Conservation (phyloP, 192 early-diverging fungal genomes). For the Spinellus fusiger region DNA sequence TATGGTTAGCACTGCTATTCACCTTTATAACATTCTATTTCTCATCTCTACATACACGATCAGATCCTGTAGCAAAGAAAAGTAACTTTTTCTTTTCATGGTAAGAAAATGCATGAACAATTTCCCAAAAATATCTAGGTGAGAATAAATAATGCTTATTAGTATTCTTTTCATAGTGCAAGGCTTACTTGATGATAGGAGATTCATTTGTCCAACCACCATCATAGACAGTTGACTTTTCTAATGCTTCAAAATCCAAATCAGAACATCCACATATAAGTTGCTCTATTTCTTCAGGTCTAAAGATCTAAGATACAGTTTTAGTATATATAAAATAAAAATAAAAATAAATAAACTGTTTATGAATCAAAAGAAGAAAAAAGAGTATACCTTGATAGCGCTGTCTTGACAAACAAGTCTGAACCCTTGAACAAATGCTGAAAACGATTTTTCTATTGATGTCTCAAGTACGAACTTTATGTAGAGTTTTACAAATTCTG, state of each 20-base stretch:
- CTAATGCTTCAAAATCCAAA: conserved; percentile 77
- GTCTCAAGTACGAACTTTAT: conserved; percentile 72
- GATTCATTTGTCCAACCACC: conserved; percentile 67
- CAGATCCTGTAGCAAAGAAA: conserved; percentile 88
- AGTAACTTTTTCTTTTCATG: conserved; percentile 84
- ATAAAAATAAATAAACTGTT: not conserved
- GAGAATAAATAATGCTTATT: not conserved
- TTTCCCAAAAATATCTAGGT: conserved; percentile 74
- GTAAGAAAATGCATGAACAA: conserved; percentile 72
- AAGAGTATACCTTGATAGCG: conserved; percentile 45
- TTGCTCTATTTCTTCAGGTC: conserved; percentile 86
- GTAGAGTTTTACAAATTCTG: conserved; percentile 79
- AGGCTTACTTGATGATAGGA: conserved; percentile 50
- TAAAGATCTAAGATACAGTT: conserved; percentile 51
- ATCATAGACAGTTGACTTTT: conserved; percentile 79
- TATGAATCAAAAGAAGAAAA: not conserved
- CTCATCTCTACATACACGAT: conserved; percentile 51
- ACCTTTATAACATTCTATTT: not conserved
- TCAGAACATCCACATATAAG: conserved; percentile 81
- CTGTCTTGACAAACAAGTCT: conserved; percentile 61
- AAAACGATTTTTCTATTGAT: conserved; percentile 62
- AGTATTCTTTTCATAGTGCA: not conserved
- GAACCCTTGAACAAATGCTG: conserved; percentile 80
- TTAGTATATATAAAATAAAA: conserved; percentile 3
- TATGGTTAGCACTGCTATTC: no score